Percentiles rank a stretch among this genome's conserved stretches.
Evolutionary conservation across 163 green algal genomes (phyloP).

Genomic region (Trebouxia gelatinosa): DNA sequence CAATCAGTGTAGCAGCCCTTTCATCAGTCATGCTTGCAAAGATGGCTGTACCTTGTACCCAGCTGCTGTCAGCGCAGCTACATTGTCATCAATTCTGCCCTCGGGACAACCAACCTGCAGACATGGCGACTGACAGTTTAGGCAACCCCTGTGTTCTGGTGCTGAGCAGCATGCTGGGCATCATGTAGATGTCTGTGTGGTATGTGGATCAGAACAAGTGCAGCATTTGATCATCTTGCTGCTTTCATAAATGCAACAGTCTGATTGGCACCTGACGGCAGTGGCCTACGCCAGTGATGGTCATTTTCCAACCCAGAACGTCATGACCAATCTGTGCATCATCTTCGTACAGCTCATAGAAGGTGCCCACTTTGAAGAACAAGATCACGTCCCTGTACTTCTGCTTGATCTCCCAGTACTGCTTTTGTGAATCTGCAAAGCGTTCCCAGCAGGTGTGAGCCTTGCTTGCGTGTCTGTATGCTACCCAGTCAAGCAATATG

Average conservation of each 20-base stretch:
- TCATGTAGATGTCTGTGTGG: no score
- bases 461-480: not conserved
- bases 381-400: conserved; percentile 48
- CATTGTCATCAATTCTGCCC: no score
- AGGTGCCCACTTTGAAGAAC: conserved; percentile 57
- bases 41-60: no score
- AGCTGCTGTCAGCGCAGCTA: no score
- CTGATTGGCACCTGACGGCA: conserved; percentile 62
- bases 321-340: conserved; percentile 50
- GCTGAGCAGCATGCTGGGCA: no score
- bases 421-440: conserved; percentile 48
- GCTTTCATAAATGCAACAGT: no score
- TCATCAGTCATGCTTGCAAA: no score
- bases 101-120: no score
- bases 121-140: no score
- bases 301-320: conserved; percentile 50
- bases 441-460: not conserved
- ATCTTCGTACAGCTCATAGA: conserved; percentile 61
- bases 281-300: conserved; percentile 57
- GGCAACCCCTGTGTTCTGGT: no score
- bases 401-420: conserved; percentile 55
- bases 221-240: no score
- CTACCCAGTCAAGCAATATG: not conserved
- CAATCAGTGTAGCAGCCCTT: not conserved
- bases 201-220: no score